These are phyloP conservation scores for Hypoxylon subgilvum DNA, from an alignment of 495 filamentous ascomycete species.

Conservation along the genomic window DNA sequence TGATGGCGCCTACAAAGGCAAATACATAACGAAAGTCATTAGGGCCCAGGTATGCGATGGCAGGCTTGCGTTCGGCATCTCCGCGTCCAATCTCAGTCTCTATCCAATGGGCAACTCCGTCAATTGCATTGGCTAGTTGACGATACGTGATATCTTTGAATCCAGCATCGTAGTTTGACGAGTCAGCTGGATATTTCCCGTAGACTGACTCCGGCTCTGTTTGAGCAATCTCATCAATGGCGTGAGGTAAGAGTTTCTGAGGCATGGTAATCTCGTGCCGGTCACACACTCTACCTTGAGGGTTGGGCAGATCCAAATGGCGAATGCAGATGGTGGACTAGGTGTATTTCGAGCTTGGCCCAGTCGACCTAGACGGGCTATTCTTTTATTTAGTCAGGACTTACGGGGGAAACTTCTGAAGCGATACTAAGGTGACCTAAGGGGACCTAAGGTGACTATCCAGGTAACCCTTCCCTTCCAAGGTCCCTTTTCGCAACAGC, in stretches of 20 bases:
- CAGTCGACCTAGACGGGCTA: too few relatives aligned
- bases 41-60: neutral
- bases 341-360: too few relatives aligned
- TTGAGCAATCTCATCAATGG: neutral
- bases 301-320: too few relatives aligned
- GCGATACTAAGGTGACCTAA: too few relatives aligned
- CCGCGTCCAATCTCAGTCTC: neutral
- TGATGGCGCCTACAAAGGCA: conserved; percentile 5
- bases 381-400: too few relatives aligned
- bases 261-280: too few relatives aligned
- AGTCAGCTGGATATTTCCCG: neutral
- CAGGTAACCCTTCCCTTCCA: too few relatives aligned
- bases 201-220: neutral
- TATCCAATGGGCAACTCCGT: neutral
- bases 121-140: neutral
- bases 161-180: neutral
- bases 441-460: too few relatives aligned
- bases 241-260: neutral
- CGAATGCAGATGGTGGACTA: too few relatives aligned
- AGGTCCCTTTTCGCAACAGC: too few relatives aligned
- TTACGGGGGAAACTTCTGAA: too few relatives aligned
- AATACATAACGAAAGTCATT: neutral
- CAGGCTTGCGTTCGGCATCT: neutral
- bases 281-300: too few relatives aligned
- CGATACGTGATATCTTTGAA: neutral